These are phyloP conservation scores for Excoecaria agallocha DNA, from an alignment of 345 rosid species.

Conservation along the genomic window DNA sequence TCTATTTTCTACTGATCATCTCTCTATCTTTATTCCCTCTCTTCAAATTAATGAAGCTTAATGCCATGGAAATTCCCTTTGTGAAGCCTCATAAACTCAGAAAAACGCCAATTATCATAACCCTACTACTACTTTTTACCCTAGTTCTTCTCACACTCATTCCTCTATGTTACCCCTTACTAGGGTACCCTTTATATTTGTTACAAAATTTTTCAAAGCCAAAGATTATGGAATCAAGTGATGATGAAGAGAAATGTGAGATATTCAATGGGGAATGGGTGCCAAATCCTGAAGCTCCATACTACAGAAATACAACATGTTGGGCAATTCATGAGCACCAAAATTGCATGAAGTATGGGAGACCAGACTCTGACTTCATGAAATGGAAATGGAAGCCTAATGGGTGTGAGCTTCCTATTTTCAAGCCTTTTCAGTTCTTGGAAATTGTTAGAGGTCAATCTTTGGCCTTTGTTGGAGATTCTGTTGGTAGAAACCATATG, in stretches of 20 bases:
- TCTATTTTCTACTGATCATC: background rate
- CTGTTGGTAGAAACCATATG: slow-evolving; percentile 88
- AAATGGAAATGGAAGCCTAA: slow-evolving; percentile 87
- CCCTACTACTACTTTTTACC: slow-evolving; percentile 21
- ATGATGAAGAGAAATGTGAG: slow-evolving; percentile 41
- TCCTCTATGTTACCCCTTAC: slow-evolving; percentile 42
- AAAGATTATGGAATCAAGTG: background rate
- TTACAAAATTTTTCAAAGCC: slow-evolving; percentile 8
- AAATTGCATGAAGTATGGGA: slow-evolving; percentile 86
- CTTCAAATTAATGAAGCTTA: slow-evolving; percentile 13
- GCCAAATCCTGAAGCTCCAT: slow-evolving; percentile 63
- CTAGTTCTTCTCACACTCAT: slow-evolving; percentile 31
- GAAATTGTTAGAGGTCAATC: slow-evolving; percentile 69
- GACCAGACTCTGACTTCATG: slow-evolving; percentile 67
- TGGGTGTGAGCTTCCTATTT: slow-evolving; percentile 61
- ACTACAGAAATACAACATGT: slow-evolving; percentile 81
- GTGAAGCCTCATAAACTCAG: slow-evolving; percentile 5
- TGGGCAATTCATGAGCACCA: slow-evolving; percentile 98
- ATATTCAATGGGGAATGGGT: slow-evolving; percentile 87
- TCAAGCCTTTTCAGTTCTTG: slow-evolving; percentile 71
- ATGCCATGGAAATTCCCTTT: slow-evolving; percentile 28
- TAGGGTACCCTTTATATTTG: slow-evolving; percentile 28
- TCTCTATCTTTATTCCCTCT: slow-evolving; percentile 3
- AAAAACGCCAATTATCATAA: slow-evolving; percentile 27
- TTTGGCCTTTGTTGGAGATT: slow-evolving; percentile 87